Percentiles rank a stretch among this genome's conserved stretches.
These are phyloP conservation scores for Microcyclospora tardicrescens DNA, from an alignment of 2,329 filamentous ascomycete species.

Conservation along the genomic window DNA sequence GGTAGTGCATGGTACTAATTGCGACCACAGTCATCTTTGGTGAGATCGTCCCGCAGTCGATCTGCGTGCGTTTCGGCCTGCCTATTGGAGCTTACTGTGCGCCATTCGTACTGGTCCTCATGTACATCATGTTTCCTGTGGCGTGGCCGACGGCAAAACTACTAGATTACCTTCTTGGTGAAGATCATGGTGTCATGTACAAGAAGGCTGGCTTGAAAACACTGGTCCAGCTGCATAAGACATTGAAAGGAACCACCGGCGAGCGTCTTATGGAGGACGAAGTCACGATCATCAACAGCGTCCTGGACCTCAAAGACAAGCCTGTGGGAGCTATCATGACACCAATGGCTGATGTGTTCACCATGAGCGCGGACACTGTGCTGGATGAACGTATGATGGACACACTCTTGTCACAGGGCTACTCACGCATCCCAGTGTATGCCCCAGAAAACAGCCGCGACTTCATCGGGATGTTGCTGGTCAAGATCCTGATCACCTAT, in stretches of 20 bases:
- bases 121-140: constrained; percentile 82
- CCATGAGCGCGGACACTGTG: constrained; percentile 87
- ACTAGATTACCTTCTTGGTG: constrained; percentile 81
- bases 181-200: constrained; percentile 93
- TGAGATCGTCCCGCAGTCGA: constrained; percentile 87
- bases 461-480: constrained; percentile 93
- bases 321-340: constrained; percentile 95
- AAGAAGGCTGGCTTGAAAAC: constrained; percentile 98
- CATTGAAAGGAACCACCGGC: constrained; percentile 64
- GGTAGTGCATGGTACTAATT: not conserved
- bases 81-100: constrained; percentile 92
- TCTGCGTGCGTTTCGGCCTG: constrained; percentile 91
- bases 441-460: constrained; percentile 70
- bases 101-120: constrained; percentile 70
- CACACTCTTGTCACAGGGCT: constrained; percentile 79
- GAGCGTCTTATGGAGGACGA: constrained; percentile 94
- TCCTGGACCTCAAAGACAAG: constrained; percentile 92
- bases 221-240: constrained; percentile 86
- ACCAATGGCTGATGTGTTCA: constrained; percentile 94
- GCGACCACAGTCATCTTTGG: constrained; percentile 76
- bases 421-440: constrained; percentile 91
- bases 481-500: constrained; percentile 98
- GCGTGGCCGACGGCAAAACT: constrained; percentile 94
- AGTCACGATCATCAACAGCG: constrained; percentile 95
- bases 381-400: constrained; percentile 93